Evolutionary conservation across 306 rosid species (phyloP), one percentile per base, ranked within the genome.

Genomic region (Quercus parvula): DNA sequence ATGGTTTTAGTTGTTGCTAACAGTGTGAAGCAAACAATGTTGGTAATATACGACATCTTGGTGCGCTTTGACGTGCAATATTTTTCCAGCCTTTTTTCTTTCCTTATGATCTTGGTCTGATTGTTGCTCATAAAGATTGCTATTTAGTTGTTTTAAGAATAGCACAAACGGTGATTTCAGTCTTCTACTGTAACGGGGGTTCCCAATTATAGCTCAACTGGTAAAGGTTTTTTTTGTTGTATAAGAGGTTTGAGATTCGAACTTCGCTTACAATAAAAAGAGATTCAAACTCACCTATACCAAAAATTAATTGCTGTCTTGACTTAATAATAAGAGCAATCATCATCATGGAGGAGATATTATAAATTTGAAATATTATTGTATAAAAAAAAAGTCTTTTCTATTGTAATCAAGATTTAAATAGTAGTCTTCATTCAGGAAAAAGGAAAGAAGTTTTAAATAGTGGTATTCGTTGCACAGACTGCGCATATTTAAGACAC

Each of bases 171-270:
- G 13, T 19, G 10, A 67, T 44, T 9, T 67, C 49, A 33, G 4
- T 33, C n/a, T 62, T 62, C 38, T 14, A 6, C 4, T 28, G 3
- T 63, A 12, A 24, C 24, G 6, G 41, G 41, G 9, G 41, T 35
- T 35, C 8, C 9, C 9, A 35, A 35, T 35, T 6, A 35, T 6
- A 35, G 1, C 38, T 33, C 38, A 5, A 33, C 7, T 33, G 2
- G 41, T 35, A 5, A 35, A 35, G 2, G 0, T 35, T 6, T 6
- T 6, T 0, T 31, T 31, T 1, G 1, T 31, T 31, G 0, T 0
- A 5, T 4, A 4, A 31, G 2, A 35, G 2, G 6, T 1, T 6
- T 35, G 7, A 35, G 8, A 5, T 35, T 35, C 8, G 41, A 35
- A 35, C 2, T 0, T 35, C 5, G 2, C 0, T 1, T 35, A 35